Evolutionary conservation across 179 eudicot species (phyloP).

Genomic region (Spergularia azorica): DNA sequence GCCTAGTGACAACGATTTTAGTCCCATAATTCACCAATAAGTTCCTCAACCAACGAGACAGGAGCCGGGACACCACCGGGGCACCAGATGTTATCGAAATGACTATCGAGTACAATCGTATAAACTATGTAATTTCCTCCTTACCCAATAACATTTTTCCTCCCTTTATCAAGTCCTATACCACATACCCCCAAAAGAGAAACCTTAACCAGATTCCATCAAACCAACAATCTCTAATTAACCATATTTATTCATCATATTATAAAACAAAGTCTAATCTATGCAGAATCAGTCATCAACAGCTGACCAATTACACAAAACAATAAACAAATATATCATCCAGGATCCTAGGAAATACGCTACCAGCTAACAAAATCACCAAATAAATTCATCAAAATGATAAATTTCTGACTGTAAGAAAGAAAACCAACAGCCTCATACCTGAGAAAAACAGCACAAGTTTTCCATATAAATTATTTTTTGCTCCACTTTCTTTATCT

Average conservation of each 20-base stretch:
- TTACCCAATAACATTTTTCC: not conserved
- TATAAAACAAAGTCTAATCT: slow-evolving; percentile 9
- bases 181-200: not conserved
- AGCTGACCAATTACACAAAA: slow-evolving; percentile 11
- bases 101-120: not conserved
- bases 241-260: slow-evolving; percentile 8
- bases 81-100: not conserved
- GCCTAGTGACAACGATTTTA: not conserved
- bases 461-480: slow-evolving; percentile 46
- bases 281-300: slow-evolving; percentile 20
- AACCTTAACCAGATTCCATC: slow-evolving; percentile 2
- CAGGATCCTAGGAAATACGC: not conserved
- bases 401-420: not conserved
- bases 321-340: not conserved
- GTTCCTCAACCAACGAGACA: not conserved
- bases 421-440: slow-evolving; percentile 20
- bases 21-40: not conserved
- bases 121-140: not conserved
- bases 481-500: slow-evolving; percentile 37
- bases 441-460: slow-evolving; percentile 65
- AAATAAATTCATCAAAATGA: not conserved
- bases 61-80: no score
- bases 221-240: not conserved
- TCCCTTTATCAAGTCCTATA: not conserved
- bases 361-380: not conserved